Evolutionary conservation across 2,329 filamentous ascomycete species (phyloP).

Genomic region (Chrysoporthe cubensis): DNA sequence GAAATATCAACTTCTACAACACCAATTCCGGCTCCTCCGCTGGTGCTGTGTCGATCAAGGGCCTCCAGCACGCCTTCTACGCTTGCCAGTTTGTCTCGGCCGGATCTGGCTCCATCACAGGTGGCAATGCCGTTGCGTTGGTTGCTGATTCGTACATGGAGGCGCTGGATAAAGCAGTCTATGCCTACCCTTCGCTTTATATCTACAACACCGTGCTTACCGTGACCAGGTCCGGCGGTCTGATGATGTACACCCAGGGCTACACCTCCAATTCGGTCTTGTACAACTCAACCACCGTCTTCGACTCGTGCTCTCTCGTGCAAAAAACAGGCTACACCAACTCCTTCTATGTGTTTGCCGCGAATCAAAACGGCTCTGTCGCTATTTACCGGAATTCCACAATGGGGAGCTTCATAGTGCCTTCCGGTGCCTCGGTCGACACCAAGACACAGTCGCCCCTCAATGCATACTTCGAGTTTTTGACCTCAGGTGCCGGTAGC

Average conservation of each 20-base stretch:
- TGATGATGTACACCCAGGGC: slow-evolving; percentile 46
- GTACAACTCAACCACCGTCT: slow-evolving; percentile 44
- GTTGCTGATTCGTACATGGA: slow-evolving; percentile 51
- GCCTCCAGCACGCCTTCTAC: slow-evolving; percentile 48
- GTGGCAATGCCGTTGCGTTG: slow-evolving; percentile 38
- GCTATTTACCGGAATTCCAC: slow-evolving; percentile 46
- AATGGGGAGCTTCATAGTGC: slow-evolving; percentile 43
- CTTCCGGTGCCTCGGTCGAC: slow-evolving; percentile 39
- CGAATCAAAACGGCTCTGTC: slow-evolving; percentile 44
- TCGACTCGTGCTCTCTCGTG: slow-evolving; percentile 44
- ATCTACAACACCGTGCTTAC: slow-evolving; percentile 48
- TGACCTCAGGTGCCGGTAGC: slow-evolving; percentile 44
- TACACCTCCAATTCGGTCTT: slow-evolving; percentile 28
- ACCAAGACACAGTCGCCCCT: slow-evolving; percentile 37
- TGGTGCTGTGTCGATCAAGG: slow-evolving; percentile 40
- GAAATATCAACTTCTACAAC: slow-evolving; percentile 46
- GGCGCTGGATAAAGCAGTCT: slow-evolving; percentile 47
- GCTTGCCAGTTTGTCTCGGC: slow-evolving; percentile 47
- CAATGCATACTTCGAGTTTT: slow-evolving; percentile 47
- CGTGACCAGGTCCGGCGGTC: slow-evolving; percentile 40
- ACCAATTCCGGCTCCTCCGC: slow-evolving; percentile 34
- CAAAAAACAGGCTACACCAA: slow-evolving; percentile 39
- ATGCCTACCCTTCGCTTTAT: slow-evolving; percentile 45
- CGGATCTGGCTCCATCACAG: slow-evolving; percentile 35
- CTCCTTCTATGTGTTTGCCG: slow-evolving; percentile 42